These are phyloP conservation scores for Plectranthus barbatus DNA, from an alignment of 257 asterid genomes.

Conservation along the genomic window DNA sequence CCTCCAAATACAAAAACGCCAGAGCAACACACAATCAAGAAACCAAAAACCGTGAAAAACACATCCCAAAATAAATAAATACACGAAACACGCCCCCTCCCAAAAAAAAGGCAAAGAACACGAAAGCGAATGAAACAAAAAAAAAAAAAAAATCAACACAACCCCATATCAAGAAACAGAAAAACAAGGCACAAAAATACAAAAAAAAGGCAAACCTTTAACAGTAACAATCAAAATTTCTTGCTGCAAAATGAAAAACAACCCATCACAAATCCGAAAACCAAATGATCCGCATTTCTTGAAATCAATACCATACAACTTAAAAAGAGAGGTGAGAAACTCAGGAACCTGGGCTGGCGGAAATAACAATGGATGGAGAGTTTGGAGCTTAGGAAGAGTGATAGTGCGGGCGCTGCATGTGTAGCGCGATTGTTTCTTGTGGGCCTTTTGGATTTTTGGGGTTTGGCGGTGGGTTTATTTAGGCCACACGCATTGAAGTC, in stretches of 20 bases:
- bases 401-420: background rate
- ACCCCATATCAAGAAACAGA: conserved; percentile 12
- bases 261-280: background rate
- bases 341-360: conserved; percentile 26
- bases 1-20: background rate
- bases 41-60: background rate
- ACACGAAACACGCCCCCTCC: background rate
- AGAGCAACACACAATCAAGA: background rate
- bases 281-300: conserved; percentile 21
- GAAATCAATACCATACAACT: background rate
- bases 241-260: background rate
- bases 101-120: background rate
- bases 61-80: background rate
- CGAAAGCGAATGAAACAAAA: background rate
- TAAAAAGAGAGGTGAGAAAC: conserved; percentile 1
- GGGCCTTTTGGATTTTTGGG: conserved; percentile 9
- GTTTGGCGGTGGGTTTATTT: conserved; percentile 13
- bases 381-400: conserved; percentile 13
- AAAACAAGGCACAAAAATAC: background rate
- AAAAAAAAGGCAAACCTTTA: conserved; percentile 13
- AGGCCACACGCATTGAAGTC: conserved; percentile 16
- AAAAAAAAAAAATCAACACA: background rate
- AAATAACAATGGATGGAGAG: conserved; percentile 19
- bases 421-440: background rate
- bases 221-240: background rate